Evolutionary conservation across 2,329 filamentous ascomycete species (phyloP).

Genomic region (Sarocladiaceae sp.): DNA sequence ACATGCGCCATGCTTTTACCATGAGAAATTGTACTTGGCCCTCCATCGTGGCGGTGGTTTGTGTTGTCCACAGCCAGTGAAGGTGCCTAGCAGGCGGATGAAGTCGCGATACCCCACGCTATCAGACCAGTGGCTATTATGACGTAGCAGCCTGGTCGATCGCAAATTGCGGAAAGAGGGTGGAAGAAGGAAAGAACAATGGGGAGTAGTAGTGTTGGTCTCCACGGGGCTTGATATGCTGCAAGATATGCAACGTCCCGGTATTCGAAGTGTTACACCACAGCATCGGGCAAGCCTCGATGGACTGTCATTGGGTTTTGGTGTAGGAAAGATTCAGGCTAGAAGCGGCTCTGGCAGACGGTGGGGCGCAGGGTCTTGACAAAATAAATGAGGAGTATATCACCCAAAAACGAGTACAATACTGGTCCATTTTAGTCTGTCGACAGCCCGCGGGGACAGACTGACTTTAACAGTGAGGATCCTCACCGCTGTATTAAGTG

Average conservation of each 20-base stretch:
- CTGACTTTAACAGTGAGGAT: no score
- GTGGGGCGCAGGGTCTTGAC: slow-evolving; percentile 1
- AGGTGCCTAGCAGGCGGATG: background rate
- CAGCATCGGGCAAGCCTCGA: background rate
- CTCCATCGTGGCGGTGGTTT: slow-evolving; percentile 54
- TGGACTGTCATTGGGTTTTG: background rate
- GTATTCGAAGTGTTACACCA: background rate
- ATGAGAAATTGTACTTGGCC: slow-evolving; percentile 68
- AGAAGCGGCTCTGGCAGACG: slow-evolving; percentile 6
- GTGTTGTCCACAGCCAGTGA: background rate
- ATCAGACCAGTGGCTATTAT: background rate
- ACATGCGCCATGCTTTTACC: slow-evolving; percentile 66
- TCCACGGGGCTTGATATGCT: no score
- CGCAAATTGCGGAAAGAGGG: no score
- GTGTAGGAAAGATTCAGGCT: slow-evolving; percentile 8
- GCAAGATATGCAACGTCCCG: no score
- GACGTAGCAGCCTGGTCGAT: no score
- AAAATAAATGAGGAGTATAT: no score
- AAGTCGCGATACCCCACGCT: slow-evolving; percentile 6
- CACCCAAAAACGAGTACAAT: no score
- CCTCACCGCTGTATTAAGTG: no score
- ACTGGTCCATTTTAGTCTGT: no score
- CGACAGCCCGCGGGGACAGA: no score
- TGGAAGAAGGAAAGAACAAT: no score
- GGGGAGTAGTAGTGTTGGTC: no score